Evolutionary conservation across 345 rosid species (phyloP).

Genomic region (Eucalyptus microcorys): DNA sequence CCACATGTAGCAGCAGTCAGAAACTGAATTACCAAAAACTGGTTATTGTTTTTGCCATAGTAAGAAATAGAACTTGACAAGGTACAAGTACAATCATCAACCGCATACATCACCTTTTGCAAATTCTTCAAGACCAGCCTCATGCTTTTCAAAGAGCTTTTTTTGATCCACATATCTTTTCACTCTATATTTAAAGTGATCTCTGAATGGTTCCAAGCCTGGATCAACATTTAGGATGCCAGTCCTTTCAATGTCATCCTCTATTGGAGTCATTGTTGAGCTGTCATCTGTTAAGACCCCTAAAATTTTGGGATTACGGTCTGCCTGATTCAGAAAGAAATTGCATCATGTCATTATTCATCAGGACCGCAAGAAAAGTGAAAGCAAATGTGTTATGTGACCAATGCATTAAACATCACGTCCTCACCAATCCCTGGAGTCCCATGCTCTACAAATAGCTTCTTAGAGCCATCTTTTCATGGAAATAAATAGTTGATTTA

Average conservation of each 20-base stretch:
- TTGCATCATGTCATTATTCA: background rate
- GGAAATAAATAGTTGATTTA: background rate
- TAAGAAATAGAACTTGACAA: background rate
- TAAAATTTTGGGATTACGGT: slow-evolving; percentile 8
- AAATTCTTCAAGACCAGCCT: slow-evolving; percentile 66
- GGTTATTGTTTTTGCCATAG: background rate
- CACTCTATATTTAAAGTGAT: slow-evolving; percentile 49
- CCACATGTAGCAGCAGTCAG: background rate
- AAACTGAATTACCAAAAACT: background rate
- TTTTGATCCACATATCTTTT: slow-evolving; percentile 41
- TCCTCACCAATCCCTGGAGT: background rate
- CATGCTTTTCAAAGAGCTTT: slow-evolving; percentile 36
- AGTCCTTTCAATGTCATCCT: slow-evolving; percentile 23
- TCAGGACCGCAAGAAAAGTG: background rate
- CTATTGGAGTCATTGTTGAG: slow-evolving; percentile 16
- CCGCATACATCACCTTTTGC: slow-evolving; percentile 31
- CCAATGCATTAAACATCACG: background rate
- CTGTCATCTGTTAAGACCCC: slow-evolving; percentile 31
- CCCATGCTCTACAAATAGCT: background rate
- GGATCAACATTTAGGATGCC: slow-evolving; percentile 39
- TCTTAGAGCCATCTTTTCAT: background rate
- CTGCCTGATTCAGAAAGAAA: background rate
- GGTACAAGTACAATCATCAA: background rate
- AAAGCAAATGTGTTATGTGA: background rate
- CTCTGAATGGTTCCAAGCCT: slow-evolving; percentile 37